Evolutionary conservation across 2,329 filamentous ascomycete species (phyloP).

Genomic region (Hypoxylon sp.): DNA sequence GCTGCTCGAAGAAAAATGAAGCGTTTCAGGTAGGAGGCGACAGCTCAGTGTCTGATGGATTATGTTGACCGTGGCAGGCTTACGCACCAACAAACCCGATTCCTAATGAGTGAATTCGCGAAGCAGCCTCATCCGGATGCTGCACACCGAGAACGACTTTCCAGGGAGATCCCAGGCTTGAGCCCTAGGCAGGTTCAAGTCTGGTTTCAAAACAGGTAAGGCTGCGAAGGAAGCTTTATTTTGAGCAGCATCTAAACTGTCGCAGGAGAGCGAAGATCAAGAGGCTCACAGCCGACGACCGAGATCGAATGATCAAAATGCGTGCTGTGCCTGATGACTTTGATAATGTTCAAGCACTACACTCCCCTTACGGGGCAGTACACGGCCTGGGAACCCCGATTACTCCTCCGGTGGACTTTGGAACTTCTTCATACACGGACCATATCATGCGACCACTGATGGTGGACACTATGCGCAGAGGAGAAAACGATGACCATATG

Average conservation of each 20-base stretch:
- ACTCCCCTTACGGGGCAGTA: slow-evolving; percentile 72
- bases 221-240: slow-evolving; percentile 16
- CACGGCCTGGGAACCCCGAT: slow-evolving; percentile 60
- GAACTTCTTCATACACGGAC: slow-evolving; percentile 60
- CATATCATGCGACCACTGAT: slow-evolving; percentile 74
- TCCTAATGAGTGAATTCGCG: slow-evolving; percentile 95
- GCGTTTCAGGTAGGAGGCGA: slow-evolving; percentile 71
- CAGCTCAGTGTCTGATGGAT: slow-evolving; percentile 4
- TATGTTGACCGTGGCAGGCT: slow-evolving; percentile 67
- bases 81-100: slow-evolving; percentile 96
- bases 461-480: slow-evolving; percentile 71
- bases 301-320: slow-evolving; percentile 77
- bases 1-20: slow-evolving; percentile 71
- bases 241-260: slow-evolving; percentile 39
- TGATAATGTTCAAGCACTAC: slow-evolving; percentile 73
- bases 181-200: slow-evolving; percentile 95
- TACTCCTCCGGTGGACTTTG: slow-evolving; percentile 59
- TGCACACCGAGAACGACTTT: slow-evolving; percentile 85
- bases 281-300: slow-evolving; percentile 73
- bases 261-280: slow-evolving; percentile 75
- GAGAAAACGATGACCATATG: slow-evolving; percentile 70
- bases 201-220: slow-evolving; percentile 97
- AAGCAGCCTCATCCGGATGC: slow-evolving; percentile 95
- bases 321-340: slow-evolving; percentile 75
- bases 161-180: slow-evolving; percentile 88